These are phyloP conservation scores for Fusarium sarcochroum DNA, from an alignment of 2,329 filamentous ascomycete genomes.

Conservation along the genomic window DNA sequence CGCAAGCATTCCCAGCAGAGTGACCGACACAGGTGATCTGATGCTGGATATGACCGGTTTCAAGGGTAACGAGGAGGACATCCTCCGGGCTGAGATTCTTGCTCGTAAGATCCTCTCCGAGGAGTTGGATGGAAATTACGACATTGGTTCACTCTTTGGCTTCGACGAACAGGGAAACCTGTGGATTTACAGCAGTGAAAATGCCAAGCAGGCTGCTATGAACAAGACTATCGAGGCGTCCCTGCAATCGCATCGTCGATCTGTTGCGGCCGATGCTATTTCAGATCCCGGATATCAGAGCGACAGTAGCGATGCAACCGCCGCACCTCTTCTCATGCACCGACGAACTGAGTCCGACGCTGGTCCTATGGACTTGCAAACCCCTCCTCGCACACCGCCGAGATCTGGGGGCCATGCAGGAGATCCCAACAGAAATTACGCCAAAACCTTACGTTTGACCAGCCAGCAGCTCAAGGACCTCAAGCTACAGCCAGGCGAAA, in stretches of 20 bases:
- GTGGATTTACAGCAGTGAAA: constrained; percentile 99
- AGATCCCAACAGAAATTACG: constrained; percentile 88
- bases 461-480: constrained; percentile 94
- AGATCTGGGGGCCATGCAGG: constrained; percentile 71
- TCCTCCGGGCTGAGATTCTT: constrained; percentile 91
- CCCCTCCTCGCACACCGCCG: constrained; percentile 78
- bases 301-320: constrained; percentile 78
- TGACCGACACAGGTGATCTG: constrained; percentile 93
- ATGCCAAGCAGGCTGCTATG: constrained; percentile 91
- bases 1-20: constrained; percentile 91
- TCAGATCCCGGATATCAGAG: constrained; percentile 97
- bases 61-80: constrained; percentile 93
- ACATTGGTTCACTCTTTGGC: constrained; percentile 94
- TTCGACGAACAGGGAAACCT: constrained; percentile 96
- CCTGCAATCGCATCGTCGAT: constrained; percentile 60
- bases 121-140: constrained; percentile 93
- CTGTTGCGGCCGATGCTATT: constrained; percentile 80
- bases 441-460: constrained; percentile 94
- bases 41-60: constrained; percentile 99
- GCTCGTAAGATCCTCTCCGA: constrained; percentile 93
- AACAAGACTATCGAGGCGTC: constrained; percentile 71
- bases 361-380: constrained; percentile 68
- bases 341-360: constrained; percentile 77
- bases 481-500: constrained; percentile 85
- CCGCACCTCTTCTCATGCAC: constrained; percentile 65